These are phyloP conservation scores for Melaleuca alternifolia DNA, from an alignment of 345 rosid genomes.

Conservation along the genomic window DNA sequence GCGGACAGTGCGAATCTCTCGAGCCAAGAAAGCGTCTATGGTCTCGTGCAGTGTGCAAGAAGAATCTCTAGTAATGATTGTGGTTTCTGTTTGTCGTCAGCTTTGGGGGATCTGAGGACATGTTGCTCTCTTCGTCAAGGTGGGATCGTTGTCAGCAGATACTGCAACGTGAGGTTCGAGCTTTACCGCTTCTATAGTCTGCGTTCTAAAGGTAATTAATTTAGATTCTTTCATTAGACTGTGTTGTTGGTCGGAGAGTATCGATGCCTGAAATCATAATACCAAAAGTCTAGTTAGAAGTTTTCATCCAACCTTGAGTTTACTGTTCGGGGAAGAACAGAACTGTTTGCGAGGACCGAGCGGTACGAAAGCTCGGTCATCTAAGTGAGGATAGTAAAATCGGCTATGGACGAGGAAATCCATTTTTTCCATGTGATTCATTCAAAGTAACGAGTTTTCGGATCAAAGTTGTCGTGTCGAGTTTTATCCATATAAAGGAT, in stretches of 20 bases:
- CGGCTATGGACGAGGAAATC: not conserved
- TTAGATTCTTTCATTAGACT: not conserved
- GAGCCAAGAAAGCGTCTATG: not conserved
- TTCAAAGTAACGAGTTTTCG: not conserved
- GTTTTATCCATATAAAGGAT: not conserved
- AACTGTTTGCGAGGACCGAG: not conserved
- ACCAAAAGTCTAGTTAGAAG: not conserved
- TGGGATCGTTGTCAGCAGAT: not conserved
- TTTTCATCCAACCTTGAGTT: not conserved
- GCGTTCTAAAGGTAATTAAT: not conserved
- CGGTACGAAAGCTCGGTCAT: not conserved
- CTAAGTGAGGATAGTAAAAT: not conserved
- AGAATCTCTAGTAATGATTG: not conserved
- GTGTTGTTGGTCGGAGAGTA: not conserved
- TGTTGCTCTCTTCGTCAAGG: not conserved
- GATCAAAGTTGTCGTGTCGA: not conserved
- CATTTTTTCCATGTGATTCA: not conserved
- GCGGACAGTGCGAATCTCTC: not conserved
- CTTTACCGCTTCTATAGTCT: not conserved
- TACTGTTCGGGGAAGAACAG: not conserved
- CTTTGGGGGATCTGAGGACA: not conserved
- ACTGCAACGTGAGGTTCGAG: constrained; percentile 1
- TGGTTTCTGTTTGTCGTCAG: not conserved
- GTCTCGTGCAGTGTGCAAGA: not conserved
- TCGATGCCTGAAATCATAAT: not conserved